Evolutionary conservation across 2,329 filamentous ascomycete genomes (phyloP).

Genomic region (Boeremia exigua): DNA sequence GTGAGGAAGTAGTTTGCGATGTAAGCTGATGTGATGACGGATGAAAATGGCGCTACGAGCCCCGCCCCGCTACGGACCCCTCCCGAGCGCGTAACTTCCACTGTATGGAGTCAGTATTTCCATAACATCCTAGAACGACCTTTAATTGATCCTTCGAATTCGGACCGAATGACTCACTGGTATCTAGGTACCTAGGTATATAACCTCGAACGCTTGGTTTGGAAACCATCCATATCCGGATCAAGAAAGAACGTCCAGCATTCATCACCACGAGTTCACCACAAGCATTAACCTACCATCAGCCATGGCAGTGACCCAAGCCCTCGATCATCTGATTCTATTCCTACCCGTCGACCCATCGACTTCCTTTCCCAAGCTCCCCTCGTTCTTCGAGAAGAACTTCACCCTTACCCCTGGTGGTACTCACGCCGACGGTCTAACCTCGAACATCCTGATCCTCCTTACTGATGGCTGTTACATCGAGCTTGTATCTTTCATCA

Average conservation of each 20-base stretch:
- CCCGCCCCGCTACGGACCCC: conserved; percentile 4
- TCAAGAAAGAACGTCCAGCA: no score
- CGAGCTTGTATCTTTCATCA: conserved; percentile 69
- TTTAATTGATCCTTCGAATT: neutral
- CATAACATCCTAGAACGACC: neutral
- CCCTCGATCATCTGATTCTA: conserved; percentile 70
- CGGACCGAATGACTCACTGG: conserved; percentile 4
- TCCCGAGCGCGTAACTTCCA: conserved; percentile 4
- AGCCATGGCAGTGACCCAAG: conserved; percentile 1
- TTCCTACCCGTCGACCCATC: conserved; percentile 65
- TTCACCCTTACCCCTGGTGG: conserved; percentile 68
- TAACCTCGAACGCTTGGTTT: neutral
- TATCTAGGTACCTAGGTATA: no score
- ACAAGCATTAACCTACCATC: neutral
- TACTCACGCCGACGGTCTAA: conserved; percentile 63
- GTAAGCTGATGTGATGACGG: conserved; percentile 3
- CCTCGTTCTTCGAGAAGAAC: conserved; percentile 58
- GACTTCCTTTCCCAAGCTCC: conserved; percentile 39
- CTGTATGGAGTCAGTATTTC: neutral
- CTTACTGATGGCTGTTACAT: conserved; percentile 70
- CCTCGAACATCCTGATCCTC: conserved; percentile 69
- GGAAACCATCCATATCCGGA: no score
- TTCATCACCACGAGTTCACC: no score
- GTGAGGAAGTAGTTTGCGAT: conserved; percentile 7
- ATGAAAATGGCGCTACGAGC: conserved; percentile 5